These are phyloP conservation scores for Boletus bicolor DNA, from an alignment of 768 basidiomycete genomes.

Conservation along the genomic window DNA sequence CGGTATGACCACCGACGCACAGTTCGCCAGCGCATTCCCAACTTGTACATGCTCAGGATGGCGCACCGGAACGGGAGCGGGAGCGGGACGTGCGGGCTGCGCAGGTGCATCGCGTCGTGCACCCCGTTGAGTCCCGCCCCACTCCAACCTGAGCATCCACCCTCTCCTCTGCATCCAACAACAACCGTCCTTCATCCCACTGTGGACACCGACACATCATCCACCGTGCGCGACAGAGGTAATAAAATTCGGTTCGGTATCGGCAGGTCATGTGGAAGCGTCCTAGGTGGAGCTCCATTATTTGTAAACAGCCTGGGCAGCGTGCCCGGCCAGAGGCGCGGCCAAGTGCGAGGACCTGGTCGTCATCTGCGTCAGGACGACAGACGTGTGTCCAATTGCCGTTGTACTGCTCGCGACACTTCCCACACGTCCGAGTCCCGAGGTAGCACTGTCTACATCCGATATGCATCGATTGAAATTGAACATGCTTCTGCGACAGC, in stretches of 20 bases:
- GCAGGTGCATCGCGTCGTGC: conserved; percentile 31
- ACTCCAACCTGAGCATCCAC: conserved; percentile 39
- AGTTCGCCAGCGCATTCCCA: not conserved
- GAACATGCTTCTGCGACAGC: conserved; percentile 5
- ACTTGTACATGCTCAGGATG: not conserved
- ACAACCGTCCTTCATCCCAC: conserved; percentile 54
- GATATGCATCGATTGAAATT: not conserved
- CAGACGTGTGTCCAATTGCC: conserved; percentile 26
- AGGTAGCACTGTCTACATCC: conserved; percentile 2
- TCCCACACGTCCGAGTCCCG: conserved; percentile 19
- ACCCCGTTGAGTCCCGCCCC: conserved; percentile 26
- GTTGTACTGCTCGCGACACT: conserved; percentile 25
- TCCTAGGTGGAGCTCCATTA: conserved; percentile 37
- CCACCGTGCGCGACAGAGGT: conserved; percentile 54
- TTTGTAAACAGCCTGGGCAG: conserved; percentile 38
- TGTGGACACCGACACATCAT: conserved; percentile 61
- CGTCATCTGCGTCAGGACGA: conserved; percentile 21
- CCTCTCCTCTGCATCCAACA: conserved; percentile 43
- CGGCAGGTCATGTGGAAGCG: conserved; percentile 43
- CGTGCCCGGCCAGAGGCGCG: conserved; percentile 33
- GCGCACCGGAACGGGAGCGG: not conserved
- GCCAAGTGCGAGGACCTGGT: conserved; percentile 29
- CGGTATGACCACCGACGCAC: not conserved
- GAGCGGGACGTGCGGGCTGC: not conserved
- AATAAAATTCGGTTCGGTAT: conserved; percentile 40